Base-by-base conservation (phyloP, 148 eudicot species). In the Heliamphora exappendiculata region DNA sequence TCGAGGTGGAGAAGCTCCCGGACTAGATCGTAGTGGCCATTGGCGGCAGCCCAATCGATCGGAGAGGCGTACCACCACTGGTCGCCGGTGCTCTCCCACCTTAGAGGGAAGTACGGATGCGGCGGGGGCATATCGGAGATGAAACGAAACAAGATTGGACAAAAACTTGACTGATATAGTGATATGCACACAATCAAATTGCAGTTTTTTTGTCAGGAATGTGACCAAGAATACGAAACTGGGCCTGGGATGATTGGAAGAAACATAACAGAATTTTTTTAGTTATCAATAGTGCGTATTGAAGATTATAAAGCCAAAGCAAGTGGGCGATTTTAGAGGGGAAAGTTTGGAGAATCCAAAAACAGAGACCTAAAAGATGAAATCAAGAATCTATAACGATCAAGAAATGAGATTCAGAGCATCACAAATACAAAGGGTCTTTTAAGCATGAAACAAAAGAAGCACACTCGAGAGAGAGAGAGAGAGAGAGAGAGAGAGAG, bases 41-140 rank as follows among this genome's bases (percentile, higher is more conserved):
- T 89, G 49, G 97, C 94, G 10, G 97, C 93, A 26, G 97, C 97
- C 78, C 82, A 86, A 73, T 92, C 97, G 7, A 92, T 89, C 7
- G 97, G 97, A 19, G 94, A 88, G 31, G 89, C 97, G 74, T 89
- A 92, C 97, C 97, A 92, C 97, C 95, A 92, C 71, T 92, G 93
- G 59, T 92, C 89, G 16, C 93, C 90, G 8, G 97, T 90, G 85
- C 89, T 89, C 75, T 92, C 95, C 97, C 97, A 92, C 76, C 93
- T 84, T 51, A 90, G 76, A 12, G 91, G 90, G 53, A 90, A 83
- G 76, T 82, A 55, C 74, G 68, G 58, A 19, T 79, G 69, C 17
- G 79, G 57, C 93, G n/a, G n/a, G n/a, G n/a, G n/a, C n/a, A n/a
- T n/a, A 88, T 91, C 70, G 37, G 19, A 36, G 1, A 34, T 26